These are phyloP conservation scores for Lentinus tigrinus DNA, from an alignment of 768 basidiomycete species.

Conservation along the genomic window DNA sequence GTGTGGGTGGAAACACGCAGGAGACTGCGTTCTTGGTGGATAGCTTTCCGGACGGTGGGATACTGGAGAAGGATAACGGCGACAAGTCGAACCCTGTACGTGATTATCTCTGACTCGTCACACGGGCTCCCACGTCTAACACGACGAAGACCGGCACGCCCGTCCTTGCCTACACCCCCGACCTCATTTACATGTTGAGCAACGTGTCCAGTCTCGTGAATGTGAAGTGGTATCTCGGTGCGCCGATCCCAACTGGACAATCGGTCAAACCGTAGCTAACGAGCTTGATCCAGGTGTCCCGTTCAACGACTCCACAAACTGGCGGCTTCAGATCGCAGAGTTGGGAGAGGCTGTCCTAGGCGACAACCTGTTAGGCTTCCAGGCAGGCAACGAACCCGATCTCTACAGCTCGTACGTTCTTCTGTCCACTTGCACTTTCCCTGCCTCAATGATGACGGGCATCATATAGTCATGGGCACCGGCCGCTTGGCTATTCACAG, in stretches of 20 bases:
- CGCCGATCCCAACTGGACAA: background rate
- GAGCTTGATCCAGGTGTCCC: constrained; percentile 31
- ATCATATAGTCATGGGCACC: constrained; percentile 34
- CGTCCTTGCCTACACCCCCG: constrained; percentile 44
- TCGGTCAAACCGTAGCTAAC: background rate
- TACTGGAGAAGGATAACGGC: constrained; percentile 22
- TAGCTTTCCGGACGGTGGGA: constrained; percentile 20
- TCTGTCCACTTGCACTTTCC: background rate
- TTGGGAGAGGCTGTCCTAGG: constrained; percentile 42
- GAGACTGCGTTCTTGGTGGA: constrained; percentile 38
- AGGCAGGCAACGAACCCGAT: constrained; percentile 59
- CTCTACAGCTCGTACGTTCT: constrained; percentile 40
- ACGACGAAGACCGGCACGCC: constrained; percentile 46
- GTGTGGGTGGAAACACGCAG: constrained; percentile 50
- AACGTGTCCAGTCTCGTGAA: constrained; percentile 43
- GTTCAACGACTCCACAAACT: constrained; percentile 25
- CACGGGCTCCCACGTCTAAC: background rate
- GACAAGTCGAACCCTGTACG: constrained; percentile 36
- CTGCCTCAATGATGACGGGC: background rate
- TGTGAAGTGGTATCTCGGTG: constrained; percentile 47
- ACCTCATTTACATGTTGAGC: constrained; percentile 47
- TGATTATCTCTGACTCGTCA: background rate
- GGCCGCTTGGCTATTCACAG: constrained; percentile 27
- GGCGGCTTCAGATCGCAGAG: constrained; percentile 35
- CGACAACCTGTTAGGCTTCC: constrained; percentile 40